Base-by-base conservation (phyloP, 345 rosid genomes). In the Draba incana region DNA sequence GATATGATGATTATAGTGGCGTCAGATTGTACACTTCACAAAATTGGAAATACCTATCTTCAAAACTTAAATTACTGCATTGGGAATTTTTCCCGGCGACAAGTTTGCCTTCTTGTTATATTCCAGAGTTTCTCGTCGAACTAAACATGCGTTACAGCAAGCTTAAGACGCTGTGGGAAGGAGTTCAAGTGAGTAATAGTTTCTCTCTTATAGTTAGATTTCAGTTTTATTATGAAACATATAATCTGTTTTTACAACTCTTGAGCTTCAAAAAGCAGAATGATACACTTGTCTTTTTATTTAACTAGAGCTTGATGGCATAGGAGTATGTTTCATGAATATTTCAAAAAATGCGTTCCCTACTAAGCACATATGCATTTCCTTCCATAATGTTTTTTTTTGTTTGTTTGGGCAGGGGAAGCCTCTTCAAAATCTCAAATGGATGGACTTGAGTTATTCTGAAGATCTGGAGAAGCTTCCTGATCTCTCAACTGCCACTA, bases 361-460 rank as follows among this genome's bases (percentile, higher is more conserved):
- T 4, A 31, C 35, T 31, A 31, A 31, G 35, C 35, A 31, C 35
- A 31, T 31, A 1, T 4, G 35, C 35, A 31, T 31, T 31, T 31
- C 35, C 1, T 45, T 14, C 3, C 2, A 6, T 45, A 8, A 6
- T 45, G 20, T 44, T 3, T 44, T 44, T 12, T 5, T 44, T 14
- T 14, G 20, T 14, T 0, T 46, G 35, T n/a, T n/a, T n/a, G n/a
- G n/a, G n/a, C n/a, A n/a, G n/a, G n/a, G 1, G 51, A 25, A 47
- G 51, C 27, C 12, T 20, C 51, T 47, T 47, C 51, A 47, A 20
- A 16, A 47, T 47, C 51, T 47, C 51, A 47, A 47, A 11, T 47
- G 51, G 51, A 27, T 47, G 51, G 51, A 47, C 3, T 47, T 47
- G 51, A 47, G 51, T 9, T 16, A 47, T 16, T 47, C 51, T 0